Base-by-base conservation (phyloP, 768 basidiomycete genomes). In the Boletus huronensis region DNA sequence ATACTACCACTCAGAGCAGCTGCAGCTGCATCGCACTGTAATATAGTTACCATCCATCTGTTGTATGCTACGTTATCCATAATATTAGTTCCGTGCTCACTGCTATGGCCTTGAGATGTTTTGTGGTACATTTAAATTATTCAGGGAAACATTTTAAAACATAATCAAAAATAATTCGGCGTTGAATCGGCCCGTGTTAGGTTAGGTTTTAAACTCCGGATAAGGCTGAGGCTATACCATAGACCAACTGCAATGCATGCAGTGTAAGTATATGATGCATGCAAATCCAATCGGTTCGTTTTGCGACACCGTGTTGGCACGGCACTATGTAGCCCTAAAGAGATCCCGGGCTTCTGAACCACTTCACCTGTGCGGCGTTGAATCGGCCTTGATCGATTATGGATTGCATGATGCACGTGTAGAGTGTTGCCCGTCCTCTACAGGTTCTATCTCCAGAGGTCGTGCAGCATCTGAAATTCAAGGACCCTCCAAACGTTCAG, bases 381-480 rank as follows among this genome's bases (percentile, higher is more conserved):
- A 25, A 42, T 45, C 51, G 62, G 63, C 51, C 14, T 35, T 51
- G 51, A 62, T 42, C 63, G 44, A 43, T 53, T 35, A 65, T 65
- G 49, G 57, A 36, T 52, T 46, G 23, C 48, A 62, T 5, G 52
- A 45, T 57, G 50, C 38, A 19, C 32, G 14, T 16, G 25, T 44
- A 48, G 26, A 35, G 16, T 36, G 52, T 36, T 50, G 34, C 26
- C 35, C 29, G 19, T 16, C 35, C 35, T 21, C 50, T 39, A 59
- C 41, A 34, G 17, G 47, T 19, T 14, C n/a, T 25, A 41, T 43
- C 53, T 49, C 36, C 50, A 50, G 25, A 34, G 43, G 9, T 36
- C 38, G 25, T 29, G 48, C 48, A 42, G 36, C 28, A 51, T 46
- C 19, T 13, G 17, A 21, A 6, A 40, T 44, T 14, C 32, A 32